Evolutionary conservation across 75 land plant genomes (phyloP).

Genomic region (Adiantum capillusveneris): DNA sequence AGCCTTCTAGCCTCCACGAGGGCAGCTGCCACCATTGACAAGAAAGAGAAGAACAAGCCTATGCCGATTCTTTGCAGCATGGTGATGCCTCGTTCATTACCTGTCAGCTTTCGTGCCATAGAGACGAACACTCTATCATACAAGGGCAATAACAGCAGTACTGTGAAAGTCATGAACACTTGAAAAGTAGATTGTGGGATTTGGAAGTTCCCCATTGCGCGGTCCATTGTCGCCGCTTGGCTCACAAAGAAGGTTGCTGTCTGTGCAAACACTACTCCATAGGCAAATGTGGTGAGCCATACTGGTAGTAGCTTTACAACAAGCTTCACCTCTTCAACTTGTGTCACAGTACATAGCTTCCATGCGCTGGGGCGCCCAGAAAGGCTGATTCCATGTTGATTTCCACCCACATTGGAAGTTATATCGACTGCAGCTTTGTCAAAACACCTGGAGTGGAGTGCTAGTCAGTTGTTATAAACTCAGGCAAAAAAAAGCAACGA

Average conservation of each 20-base stretch:
- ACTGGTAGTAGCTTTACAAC: conserved; percentile 15
- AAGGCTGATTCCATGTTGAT: no score
- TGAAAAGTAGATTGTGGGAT: conserved; percentile 34
- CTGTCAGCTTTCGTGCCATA: conserved; percentile 16
- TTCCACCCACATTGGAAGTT: no score
- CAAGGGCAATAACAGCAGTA: conserved; percentile 27
- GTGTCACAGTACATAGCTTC: conserved; percentile 17
- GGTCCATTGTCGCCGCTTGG: conserved; percentile 17
- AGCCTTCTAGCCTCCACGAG: conserved; percentile 46
- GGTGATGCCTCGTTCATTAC: conserved; percentile 21
- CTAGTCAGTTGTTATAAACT: no score
- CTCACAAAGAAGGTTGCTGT: conserved; percentile 16
- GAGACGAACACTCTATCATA: conserved; percentile 39
- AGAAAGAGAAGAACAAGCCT: conserved; percentile 44
- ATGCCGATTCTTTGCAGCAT: conserved; percentile 62
- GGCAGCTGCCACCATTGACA: conserved; percentile 63
- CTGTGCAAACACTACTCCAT: conserved; percentile 4
- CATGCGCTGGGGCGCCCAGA: conserved; percentile 6
- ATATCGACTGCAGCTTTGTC: no score
- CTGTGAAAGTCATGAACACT: conserved; percentile 21
- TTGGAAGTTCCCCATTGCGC: conserved; percentile 7
- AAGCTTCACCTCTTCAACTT: conserved; percentile 32
- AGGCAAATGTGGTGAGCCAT: conserved; percentile 7
- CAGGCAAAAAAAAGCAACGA: no score
- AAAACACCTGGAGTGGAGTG: no score